Conservation (phyloP, 495 filamentous ascomycete genomes). For the Trichoderma orchidacearum region DNA sequence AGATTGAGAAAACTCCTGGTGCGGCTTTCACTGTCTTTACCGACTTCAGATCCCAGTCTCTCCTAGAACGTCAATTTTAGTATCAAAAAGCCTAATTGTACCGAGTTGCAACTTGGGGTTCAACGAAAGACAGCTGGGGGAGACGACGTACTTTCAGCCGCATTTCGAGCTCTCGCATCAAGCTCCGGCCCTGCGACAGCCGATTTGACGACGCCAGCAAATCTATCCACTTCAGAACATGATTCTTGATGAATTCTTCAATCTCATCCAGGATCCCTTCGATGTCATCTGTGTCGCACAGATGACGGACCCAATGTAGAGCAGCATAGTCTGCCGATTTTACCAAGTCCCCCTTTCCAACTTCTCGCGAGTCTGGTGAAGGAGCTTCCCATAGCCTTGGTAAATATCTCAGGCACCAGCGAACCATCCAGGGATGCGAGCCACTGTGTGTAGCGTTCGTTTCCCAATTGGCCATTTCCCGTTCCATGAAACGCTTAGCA, state of each 20-base stretch:
- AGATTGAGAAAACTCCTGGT: neutral
- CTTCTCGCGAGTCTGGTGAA: neutral
- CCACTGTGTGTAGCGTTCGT: neutral
- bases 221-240: neutral
- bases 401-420: neutral
- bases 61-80: neutral
- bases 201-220: neutral
- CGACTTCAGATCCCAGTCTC: neutral
- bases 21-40: neutral
- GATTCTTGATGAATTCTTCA: neutral
- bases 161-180: neutral
- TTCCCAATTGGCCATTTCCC: too few species aligned
- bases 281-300: neutral
- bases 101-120: too few species aligned
- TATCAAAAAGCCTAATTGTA: too few species aligned
- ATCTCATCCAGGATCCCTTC: neutral
- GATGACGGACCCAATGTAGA: neutral
- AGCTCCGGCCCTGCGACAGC: neutral
- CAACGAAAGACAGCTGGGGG: neutral
- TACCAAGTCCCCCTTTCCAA: neutral
- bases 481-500: neutral
- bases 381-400: neutral
- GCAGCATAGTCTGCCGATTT: neutral
- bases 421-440: neutral
- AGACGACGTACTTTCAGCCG: neutral